Base-by-base conservation (phyloP, 768 basidiomycete genomes). In the Leccinum longicurvipes region DNA sequence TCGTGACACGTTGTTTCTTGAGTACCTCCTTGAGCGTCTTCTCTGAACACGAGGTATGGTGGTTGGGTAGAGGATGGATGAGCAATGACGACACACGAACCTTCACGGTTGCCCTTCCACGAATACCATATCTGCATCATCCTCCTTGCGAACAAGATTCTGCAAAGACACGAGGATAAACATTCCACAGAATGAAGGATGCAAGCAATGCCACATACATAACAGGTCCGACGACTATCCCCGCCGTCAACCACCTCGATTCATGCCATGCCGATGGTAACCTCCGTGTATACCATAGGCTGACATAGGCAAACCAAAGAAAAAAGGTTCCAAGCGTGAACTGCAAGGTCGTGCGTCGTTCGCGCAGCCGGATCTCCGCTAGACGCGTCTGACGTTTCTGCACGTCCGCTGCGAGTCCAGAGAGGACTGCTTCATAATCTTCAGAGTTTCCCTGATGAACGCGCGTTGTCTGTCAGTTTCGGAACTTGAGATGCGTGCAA, bases 111-210 rank as follows among this genome's bases (percentile, higher is more conserved):
- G 3, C 87, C 91, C 63, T 85, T 92, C 54, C 86, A 78, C 21
- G 80, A 81, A 63, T 91, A 93, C 90, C 89, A 92, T 55, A 87
- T 78, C 67, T 92, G 89, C 54, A 92, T 87, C 53, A 93, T 86
- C 36, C 91, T 76, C 31, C 91, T 79, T 15, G 85, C 82, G 65
- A 92, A 91, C 47, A 93, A 70, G 32, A 91, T 85, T 19, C 89
- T 85, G 69, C 50, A 47, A 52, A 19, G 27, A 21, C 21, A 10
- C 4, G 11, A 34, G 3, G 19, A 36, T 61, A 23, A 61, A 57
- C 39, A n/a, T 11, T 32, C 24, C 23, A 54, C 32, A 7, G 6
- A 54, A 21, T 24, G 39, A 56, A 27, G 41, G 32, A 49, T 9
- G 34, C 5, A 31, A 1, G 7, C 19, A 1, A 52, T 31, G 47